These are phyloP conservation scores for Mitragyna speciosa DNA, from an alignment of 257 asterid genomes.

Conservation along the genomic window DNA sequence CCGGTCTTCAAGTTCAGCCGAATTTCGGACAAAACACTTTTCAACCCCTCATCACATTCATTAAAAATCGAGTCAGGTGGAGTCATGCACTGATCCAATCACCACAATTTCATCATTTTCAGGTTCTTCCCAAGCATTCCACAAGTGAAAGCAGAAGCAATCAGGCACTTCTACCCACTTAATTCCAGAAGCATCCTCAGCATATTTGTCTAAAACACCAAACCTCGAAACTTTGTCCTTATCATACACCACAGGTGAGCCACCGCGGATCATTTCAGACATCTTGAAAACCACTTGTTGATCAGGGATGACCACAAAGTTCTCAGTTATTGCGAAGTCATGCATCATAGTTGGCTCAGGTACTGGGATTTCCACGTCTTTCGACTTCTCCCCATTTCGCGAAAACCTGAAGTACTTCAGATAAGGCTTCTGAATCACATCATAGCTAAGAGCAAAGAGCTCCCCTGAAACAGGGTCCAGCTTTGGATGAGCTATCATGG, in stretches of 20 bases:
- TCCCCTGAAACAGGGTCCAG: constrained; percentile 87
- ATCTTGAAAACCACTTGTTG: constrained; percentile 95
- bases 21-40: constrained; percentile 86
- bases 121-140: constrained; percentile 99
- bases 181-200: constrained; percentile 38
- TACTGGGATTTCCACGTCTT: constrained; percentile 82
- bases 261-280: constrained; percentile 88
- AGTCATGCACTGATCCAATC: constrained; percentile 98
- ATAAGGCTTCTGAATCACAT: constrained; percentile 83
- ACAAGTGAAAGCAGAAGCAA: constrained; percentile 91
- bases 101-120: constrained; percentile 76
- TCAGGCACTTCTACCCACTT: constrained; percentile 85
- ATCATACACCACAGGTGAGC: constrained; percentile 89
- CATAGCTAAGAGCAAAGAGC: constrained; percentile 86
- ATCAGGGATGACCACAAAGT: constrained; percentile 72
- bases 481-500: constrained; percentile 98
- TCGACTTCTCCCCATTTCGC: constrained; percentile 57
- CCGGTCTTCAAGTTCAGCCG: constrained; percentile 76
- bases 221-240: constrained; percentile 61
- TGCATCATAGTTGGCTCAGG: constrained; percentile 96
- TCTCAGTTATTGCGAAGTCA: constrained; percentile 95
- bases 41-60: constrained; percentile 75
- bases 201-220: constrained; percentile 69
- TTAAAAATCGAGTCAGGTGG: constrained; percentile 97
- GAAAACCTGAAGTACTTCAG: constrained; percentile 75